These are phyloP conservation scores for Ceratorhiza oryzae-sativae DNA, from an alignment of 1,284 basidiomycete species.

Conservation along the genomic window DNA sequence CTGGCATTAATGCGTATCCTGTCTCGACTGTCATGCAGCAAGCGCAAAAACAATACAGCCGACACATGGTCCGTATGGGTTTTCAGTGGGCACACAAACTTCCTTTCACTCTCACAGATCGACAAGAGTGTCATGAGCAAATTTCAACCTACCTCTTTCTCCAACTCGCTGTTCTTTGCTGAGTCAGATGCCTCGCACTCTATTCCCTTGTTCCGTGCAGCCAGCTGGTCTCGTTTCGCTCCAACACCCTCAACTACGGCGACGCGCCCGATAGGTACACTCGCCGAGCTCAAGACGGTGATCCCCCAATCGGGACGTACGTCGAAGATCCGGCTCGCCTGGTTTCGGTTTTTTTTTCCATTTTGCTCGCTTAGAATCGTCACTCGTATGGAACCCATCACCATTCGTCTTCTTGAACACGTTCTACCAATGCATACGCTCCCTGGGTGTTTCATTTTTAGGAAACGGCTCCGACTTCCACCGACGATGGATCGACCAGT, in stretches of 20 bases:
- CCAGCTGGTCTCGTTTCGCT: neutral
- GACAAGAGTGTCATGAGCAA: neutral
- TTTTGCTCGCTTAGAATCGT: neutral
- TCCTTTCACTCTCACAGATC: neutral
- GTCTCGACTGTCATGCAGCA: neutral
- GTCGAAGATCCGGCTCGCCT: neutral
- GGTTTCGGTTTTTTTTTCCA: too few species aligned
- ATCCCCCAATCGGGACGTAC: neutral
- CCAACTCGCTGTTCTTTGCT: neutral
- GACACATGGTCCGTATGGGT: neutral
- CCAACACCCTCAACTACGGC: neutral
- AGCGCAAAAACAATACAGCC: neutral
- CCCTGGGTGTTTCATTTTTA: neutral
- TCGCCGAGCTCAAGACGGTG: neutral
- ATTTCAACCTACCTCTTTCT: neutral
- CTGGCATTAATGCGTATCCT: neutral
- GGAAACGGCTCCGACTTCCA: neutral
- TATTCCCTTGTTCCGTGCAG: constrained; percentile 4
- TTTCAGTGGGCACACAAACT: neutral
- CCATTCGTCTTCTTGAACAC: too few species aligned
- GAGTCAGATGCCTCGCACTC: neutral
- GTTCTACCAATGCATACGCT: neutral
- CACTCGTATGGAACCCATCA: neutral
- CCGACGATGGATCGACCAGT: neutral
- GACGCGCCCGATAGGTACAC: neutral